phyloP scores from a whole-genome alignment of 768 basidiomycete genomes.

The Suillus cothurnatus region DNA sequence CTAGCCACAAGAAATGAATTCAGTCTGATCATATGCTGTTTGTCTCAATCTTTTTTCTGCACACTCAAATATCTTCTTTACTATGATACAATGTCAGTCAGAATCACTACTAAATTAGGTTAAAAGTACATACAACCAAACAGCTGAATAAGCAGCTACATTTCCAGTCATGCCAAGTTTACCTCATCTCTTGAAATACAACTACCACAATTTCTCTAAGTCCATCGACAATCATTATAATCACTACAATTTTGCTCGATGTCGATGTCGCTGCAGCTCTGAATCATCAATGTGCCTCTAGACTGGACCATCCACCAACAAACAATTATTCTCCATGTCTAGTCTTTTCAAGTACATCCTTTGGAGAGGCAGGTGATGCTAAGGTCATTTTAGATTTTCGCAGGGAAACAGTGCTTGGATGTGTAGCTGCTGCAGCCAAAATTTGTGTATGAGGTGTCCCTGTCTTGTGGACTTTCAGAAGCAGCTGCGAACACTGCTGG shows the following conservation, averaged over 20 bases:
- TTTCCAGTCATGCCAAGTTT: neutral
- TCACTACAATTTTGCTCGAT: too few relatives aligned
- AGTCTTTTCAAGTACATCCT: neutral
- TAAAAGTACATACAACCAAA: neutral
- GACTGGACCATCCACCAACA: too few relatives aligned
- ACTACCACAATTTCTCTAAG: too few relatives aligned
- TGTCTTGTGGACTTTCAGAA: conserved; percentile 84
- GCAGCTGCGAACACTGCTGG: conserved; percentile 86
- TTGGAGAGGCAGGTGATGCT: conserved; percentile 17
- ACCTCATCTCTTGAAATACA: neutral
- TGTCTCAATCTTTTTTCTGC: neutral
- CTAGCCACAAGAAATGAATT: neutral
- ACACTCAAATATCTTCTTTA: neutral
- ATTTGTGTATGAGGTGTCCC: conserved; percentile 84
- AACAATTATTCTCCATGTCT: neutral
- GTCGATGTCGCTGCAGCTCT: too few relatives aligned
- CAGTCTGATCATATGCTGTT: neutral
- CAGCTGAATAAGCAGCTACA: neutral
- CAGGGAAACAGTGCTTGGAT: conserved; percentile 93
- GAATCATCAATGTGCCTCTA: too few relatives aligned
- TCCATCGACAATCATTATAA: too few relatives aligned
- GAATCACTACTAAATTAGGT: neutral
- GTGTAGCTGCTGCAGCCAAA: conserved; percentile 89
- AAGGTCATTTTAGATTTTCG: conserved; percentile 22
- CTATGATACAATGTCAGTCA: neutral